phyloP scores from a whole-genome alignment of 805 yeast species.

The Kluyveromyces lactis region DNA sequence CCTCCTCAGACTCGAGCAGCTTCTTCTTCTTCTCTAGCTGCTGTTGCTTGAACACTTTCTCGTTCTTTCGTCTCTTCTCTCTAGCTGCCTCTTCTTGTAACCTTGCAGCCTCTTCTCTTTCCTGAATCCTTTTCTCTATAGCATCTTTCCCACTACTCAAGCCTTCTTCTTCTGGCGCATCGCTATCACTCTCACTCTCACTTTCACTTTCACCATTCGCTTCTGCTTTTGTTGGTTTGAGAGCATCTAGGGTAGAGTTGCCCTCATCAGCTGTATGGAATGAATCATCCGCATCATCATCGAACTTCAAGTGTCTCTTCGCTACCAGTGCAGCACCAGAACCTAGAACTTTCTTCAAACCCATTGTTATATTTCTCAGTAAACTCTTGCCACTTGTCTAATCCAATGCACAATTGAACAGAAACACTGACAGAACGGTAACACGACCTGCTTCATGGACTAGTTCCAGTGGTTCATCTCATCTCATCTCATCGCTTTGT shows the following conservation, averaged over 20 bases:
- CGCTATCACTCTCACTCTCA: slow-evolving; percentile 30
- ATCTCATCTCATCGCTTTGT: too few species aligned
- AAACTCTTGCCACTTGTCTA: too few species aligned
- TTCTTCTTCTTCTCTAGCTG: slow-evolving; percentile 16
- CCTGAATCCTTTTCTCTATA: slow-evolving; percentile 19
- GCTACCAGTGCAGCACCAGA: slow-evolving; percentile 6
- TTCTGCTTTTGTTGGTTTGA: background rate
- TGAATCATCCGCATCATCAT: slow-evolving; percentile 13
- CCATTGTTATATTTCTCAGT: background rate
- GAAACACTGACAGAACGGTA: too few species aligned
- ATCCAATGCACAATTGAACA: too few species aligned
- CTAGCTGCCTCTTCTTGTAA: slow-evolving; percentile 21
- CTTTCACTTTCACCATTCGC: slow-evolving; percentile 19
- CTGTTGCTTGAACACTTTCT: slow-evolving; percentile 2
- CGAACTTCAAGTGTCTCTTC: slow-evolving; percentile 20
- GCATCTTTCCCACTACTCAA: slow-evolving; percentile 20
- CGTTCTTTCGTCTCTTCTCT: slow-evolving; percentile 24
- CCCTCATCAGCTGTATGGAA: slow-evolving; percentile 16
- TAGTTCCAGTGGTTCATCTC: too few species aligned
- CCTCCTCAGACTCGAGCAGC: slow-evolving; percentile 25
- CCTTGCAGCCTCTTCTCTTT: slow-evolving; percentile 20
- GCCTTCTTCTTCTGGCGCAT: slow-evolving; percentile 46
- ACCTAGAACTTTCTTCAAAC: background rate
- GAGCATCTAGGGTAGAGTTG: slow-evolving; percentile 1
- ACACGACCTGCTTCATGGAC: too few species aligned